Evolutionary conservation across 495 filamentous ascomycete genomes (phyloP), one percentile per base, ranked within the genome.

Genomic region (Penicillium bovifimosum): DNA sequence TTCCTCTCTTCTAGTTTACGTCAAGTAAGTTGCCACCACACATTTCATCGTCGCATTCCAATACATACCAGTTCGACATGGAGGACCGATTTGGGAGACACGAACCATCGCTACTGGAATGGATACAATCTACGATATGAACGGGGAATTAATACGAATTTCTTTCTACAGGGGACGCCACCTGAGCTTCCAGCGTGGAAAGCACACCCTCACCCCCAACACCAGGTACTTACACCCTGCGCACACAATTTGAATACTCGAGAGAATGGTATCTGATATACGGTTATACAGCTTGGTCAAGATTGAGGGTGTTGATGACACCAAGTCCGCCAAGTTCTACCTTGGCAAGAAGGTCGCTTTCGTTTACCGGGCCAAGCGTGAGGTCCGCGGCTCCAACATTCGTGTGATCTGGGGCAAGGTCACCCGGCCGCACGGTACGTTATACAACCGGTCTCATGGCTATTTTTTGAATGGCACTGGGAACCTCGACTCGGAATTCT

Each of bases 371-470:
- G 93, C 85, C 54, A 84, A 87, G 78, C 86, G 82, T 76, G 90
- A 95, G 79, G 79, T 91, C 62, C 88, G 90, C 63, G 93, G 93
- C 69, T 90, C 90, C 71, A 96, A 97, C 83, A 91, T 97, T 74
- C 80, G 91, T 68, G 91, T 96, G 56, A 97, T 97, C 77, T 98
- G 95, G 93, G 95, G 95, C 76, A 97, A 96, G 81, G 83, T 97
- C 66, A 96, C 91, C 66, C 82, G 89, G 65, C 84, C 90, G 69
- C 91, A 97, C 76, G 93, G 89, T 92, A 86, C 64, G 81, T 69
- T 43, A 53, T 42, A 34, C 27, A 24, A 49, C 38, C 42, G 39
- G n/a, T 43, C 24, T 36, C 20, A n/a, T 18, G 38, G 13, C 40
- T 17, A 32, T 47, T 6, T 41, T 9, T 24, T 24, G 10, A 38